Conservation (phyloP, 352 stramenopile species). For the Pythium oligandrum region DNA sequence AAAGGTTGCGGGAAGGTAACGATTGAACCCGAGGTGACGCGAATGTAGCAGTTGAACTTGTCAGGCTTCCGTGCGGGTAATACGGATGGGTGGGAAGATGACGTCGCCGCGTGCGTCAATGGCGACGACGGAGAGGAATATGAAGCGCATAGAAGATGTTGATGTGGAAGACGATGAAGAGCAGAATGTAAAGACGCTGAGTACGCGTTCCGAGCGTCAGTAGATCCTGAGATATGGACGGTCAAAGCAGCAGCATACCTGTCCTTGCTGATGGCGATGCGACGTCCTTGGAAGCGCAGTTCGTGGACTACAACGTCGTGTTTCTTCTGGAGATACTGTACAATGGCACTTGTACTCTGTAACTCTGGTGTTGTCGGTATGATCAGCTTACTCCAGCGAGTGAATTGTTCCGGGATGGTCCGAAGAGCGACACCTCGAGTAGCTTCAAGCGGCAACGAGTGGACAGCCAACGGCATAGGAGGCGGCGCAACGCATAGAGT, state of each 20-base stretch:
- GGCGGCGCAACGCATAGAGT: not conserved
- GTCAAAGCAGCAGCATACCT: conserved; percentile 6
- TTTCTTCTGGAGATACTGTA: conserved; percentile 23
- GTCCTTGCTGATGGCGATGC: conserved; percentile 2
- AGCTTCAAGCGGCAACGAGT: conserved; percentile 23
- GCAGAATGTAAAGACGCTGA: too few relatives aligned
- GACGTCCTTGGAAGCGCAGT: not conserved
- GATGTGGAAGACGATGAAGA: not conserved
- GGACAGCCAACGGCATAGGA: conserved; percentile 6
- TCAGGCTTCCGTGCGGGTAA: conserved; percentile 3
- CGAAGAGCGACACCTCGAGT: conserved; percentile 25
- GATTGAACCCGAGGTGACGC: too few relatives aligned
- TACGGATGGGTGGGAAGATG: conserved; percentile 24
- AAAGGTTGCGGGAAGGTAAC: too few relatives aligned
- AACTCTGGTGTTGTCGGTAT: conserved; percentile 21
- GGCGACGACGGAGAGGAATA: conserved; percentile 27
- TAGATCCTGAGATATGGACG: too few relatives aligned
- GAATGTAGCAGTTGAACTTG: too few relatives aligned
- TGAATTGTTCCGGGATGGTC: conserved; percentile 24
- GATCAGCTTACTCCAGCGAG: conserved; percentile 29
- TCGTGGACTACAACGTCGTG: conserved; percentile 3
- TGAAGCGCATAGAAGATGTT: conserved; percentile 6
- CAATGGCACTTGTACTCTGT: conserved; percentile 15
- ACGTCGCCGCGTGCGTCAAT: conserved; percentile 28
- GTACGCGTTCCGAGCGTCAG: too few relatives aligned